These are phyloP conservation scores for Breynia disticha DNA, from an alignment of 441 rosid genomes.

Conservation along the genomic window DNA sequence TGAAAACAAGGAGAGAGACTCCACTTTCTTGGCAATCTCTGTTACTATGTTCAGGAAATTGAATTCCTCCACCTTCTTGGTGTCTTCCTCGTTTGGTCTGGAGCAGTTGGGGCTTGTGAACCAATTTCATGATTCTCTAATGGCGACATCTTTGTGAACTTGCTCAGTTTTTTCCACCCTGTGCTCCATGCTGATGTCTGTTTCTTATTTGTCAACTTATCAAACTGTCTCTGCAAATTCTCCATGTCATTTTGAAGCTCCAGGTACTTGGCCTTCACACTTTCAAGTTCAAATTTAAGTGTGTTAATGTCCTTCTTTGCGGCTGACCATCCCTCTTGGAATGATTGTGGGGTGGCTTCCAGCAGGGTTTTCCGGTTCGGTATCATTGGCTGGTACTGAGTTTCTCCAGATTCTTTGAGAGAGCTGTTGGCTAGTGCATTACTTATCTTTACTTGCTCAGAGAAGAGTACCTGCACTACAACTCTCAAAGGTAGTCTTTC, in stretches of 20 bases:
- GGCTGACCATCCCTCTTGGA: slow-evolving; percentile 91
- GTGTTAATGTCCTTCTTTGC: slow-evolving; percentile 91
- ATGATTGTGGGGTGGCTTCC: slow-evolving; percentile 82
- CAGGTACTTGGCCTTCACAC: slow-evolving; percentile 64
- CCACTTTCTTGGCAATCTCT: not conserved
- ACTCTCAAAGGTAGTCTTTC: slow-evolving; percentile 82
- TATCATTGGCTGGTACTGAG: slow-evolving; percentile 59
- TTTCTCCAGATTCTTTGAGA: slow-evolving; percentile 53
- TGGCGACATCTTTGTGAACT: slow-evolving; percentile 54
- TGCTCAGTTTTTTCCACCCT: slow-evolving; percentile 94
- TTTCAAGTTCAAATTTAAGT: slow-evolving; percentile 81
- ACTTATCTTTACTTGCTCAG: slow-evolving; percentile 87
- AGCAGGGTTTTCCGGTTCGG: slow-evolving; percentile 71
- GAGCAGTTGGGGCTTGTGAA: slow-evolving; percentile 34
- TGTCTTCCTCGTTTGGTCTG: slow-evolving; percentile 49
- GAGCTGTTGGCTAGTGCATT: slow-evolving; percentile 59
- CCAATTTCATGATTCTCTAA: slow-evolving; percentile 54
- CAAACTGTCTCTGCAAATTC: slow-evolving; percentile 68
- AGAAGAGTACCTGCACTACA: slow-evolving; percentile 90
- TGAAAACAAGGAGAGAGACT: not conserved
- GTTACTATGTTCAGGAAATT: slow-evolving; percentile 38
- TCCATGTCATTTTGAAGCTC: slow-evolving; percentile 91
- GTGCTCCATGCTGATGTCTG: slow-evolving; percentile 64
- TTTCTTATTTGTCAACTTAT: slow-evolving; percentile 64
- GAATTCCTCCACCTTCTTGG: slow-evolving; percentile 98